Evolutionary conservation across 2,329 filamentous ascomycete genomes (phyloP), one percentile per base, ranked within the genome.

Genomic region (Lasiodiplodia gonubiensis): DNA sequence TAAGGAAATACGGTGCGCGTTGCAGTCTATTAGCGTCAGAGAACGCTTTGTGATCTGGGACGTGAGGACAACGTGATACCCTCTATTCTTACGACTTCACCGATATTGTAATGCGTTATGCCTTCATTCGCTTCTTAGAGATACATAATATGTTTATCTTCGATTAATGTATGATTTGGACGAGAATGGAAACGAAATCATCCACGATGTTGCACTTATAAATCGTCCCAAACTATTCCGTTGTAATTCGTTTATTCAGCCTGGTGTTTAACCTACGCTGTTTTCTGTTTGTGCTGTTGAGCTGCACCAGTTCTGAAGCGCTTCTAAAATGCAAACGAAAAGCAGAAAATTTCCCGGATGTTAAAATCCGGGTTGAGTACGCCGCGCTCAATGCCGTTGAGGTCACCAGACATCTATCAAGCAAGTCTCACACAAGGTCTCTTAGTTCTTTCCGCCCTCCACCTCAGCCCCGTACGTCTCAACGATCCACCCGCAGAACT

Each of bases 401-500:
- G 7, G 21, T 21, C n/a, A 8, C n/a, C 42, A n/a, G 21, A 46
- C 42, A 46, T 46, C 42, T 8, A 7, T 3, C 42, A 46, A 21
- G 18, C 7, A 46, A 2, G 8, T 46, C 18, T 18, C 7, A 3
- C 39, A 8, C 16, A 8, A 21, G 1, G 6, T 46, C 18, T 11
- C 42, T 21, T 4, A 46, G n/a, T 21, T 11, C 42, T 8, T 21
- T n/a, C 11, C n/a, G 10, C 21, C 27, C 49, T 52, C 49, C 2
- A 46, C n/a, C 39, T 51, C 27, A 14, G 30, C n/a, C 3, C 71
- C 74, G 67, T 76, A 80, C 8, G 75, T 75, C 18, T 80, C 70
- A 1, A 88, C 79, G 4, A 90, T 81, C 78, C 81, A 81, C 1
- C 79, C 64, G 67, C 90, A 83, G 69, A 91, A 92, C 0, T 77